These are phyloP conservation scores for Clavispora vitiphila DNA, from an alignment of 805 yeast species.

Conservation along the genomic window DNA sequence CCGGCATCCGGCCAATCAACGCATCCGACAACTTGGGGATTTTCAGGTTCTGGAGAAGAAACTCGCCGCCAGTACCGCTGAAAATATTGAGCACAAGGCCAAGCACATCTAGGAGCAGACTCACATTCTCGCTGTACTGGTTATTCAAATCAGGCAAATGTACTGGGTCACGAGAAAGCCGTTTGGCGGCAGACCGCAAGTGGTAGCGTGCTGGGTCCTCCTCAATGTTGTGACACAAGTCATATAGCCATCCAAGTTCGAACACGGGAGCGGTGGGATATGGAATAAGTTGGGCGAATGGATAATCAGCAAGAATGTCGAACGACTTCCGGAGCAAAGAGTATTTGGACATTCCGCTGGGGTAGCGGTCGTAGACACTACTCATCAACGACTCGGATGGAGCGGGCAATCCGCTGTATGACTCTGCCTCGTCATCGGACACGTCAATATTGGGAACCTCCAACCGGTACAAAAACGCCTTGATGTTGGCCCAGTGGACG, in stretches of 20 bases:
- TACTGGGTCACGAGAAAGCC: conserved; percentile 27
- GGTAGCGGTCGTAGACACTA: conserved; percentile 41
- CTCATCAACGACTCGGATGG: conserved; percentile 36
- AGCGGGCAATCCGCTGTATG: conserved; percentile 38
- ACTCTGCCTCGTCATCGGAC: conserved; percentile 20
- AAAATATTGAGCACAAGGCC: conserved; percentile 28
- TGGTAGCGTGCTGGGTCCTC: conserved; percentile 46
- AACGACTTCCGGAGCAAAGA: conserved; percentile 38
- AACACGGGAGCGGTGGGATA: conserved; percentile 22
- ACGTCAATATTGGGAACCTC: conserved; percentile 35
- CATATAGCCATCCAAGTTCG: conserved; percentile 30
- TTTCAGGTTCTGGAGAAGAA: conserved; percentile 32
- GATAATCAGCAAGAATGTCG: conserved; percentile 29
- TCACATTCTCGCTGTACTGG: conserved; percentile 14
- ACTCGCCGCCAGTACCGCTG: conserved; percentile 27
- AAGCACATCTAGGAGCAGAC: conserved; percentile 21
- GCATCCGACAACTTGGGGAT: conserved; percentile 28
- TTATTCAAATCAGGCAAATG: conserved; percentile 30
- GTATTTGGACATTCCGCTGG: conserved; percentile 49
- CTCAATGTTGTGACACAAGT: conserved; percentile 43
- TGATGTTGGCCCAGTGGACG: conserved; percentile 52
- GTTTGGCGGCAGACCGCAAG: conserved; percentile 35
- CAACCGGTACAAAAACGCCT: conserved; percentile 41
- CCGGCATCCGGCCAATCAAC: conserved; percentile 18
- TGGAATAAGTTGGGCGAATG: conserved; percentile 36